phyloP scores from a whole-genome alignment of 1,284 basidiomycete genomes.

The Malassezia arunalokei region DNA sequence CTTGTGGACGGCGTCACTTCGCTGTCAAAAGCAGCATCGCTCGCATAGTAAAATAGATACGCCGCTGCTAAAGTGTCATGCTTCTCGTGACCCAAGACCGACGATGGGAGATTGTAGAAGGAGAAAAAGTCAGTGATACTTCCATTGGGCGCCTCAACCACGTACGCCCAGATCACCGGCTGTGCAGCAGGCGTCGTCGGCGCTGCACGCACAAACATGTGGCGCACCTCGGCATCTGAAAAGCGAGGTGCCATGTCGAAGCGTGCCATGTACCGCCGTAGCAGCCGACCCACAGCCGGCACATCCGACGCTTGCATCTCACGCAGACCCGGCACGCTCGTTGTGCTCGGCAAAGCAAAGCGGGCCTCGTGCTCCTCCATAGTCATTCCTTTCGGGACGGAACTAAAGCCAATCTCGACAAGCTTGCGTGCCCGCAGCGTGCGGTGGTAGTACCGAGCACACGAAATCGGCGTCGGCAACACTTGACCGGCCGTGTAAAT shows the following conservation, averaged over 20 bases:
- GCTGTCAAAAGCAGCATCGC: slow-evolving; percentile 25
- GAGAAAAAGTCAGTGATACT: slow-evolving; percentile 88
- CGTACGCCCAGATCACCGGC: slow-evolving; percentile 80
- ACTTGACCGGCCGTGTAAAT: slow-evolving; percentile 65
- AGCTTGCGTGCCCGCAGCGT: slow-evolving; percentile 84
- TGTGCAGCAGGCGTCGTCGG: not conserved
- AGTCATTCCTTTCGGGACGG: slow-evolving; percentile 42
- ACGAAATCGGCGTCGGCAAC: slow-evolving; percentile 37
- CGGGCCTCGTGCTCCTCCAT: slow-evolving; percentile 26
- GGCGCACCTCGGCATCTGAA: slow-evolving; percentile 65
- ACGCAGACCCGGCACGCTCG: slow-evolving; percentile 52
- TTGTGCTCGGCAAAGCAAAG: slow-evolving; percentile 22
- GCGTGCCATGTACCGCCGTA: slow-evolving; percentile 66
- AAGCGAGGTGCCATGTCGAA: slow-evolving; percentile 75
- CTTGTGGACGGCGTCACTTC: not conserved
- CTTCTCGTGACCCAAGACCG: slow-evolving; percentile 58
- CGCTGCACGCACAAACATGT: slow-evolving; percentile 55
- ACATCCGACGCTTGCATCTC: slow-evolving; percentile 79
- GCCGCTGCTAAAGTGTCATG: slow-evolving; percentile 62
- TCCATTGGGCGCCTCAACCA: slow-evolving; percentile 75
- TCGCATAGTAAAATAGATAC: slow-evolving; percentile 80
- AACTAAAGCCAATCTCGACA: slow-evolving; percentile 80
- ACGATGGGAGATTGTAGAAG: slow-evolving; percentile 90
- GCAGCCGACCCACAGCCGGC: slow-evolving; percentile 60
- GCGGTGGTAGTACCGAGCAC: slow-evolving; percentile 73